Conservation (phyloP, 208 protist species). For the Trypanosoma boissoni region DNA sequence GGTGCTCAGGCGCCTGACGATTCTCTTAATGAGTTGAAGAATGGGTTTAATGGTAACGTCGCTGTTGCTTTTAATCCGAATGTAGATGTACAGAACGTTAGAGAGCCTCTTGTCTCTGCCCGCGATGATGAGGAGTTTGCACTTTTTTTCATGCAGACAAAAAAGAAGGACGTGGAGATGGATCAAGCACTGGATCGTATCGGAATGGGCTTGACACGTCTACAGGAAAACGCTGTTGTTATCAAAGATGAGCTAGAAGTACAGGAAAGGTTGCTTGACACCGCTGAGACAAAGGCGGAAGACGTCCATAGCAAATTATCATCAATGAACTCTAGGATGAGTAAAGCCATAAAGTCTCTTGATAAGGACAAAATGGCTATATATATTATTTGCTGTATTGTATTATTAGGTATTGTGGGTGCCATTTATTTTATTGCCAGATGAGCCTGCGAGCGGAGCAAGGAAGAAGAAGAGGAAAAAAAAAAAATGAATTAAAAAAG, state of each 20-base stretch:
- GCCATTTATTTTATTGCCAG: slow-evolving; percentile 25
- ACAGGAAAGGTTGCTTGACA: slow-evolving; percentile 42
- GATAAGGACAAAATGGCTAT: slow-evolving; percentile 35
- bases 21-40: neutral
- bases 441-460: neutral
- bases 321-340: slow-evolving; percentile 55
- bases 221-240: slow-evolving; percentile 65
- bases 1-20: slow-evolving; percentile 3
- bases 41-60: neutral
- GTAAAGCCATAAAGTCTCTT: slow-evolving; percentile 45
- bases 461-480: neutral
- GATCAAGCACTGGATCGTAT: slow-evolving; percentile 71
- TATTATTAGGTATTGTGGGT: slow-evolving; percentile 30
- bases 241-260: slow-evolving; percentile 54
- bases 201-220: slow-evolving; percentile 36
- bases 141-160: slow-evolving; percentile 57
- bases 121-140: slow-evolving; percentile 49
- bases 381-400: slow-evolving; percentile 37
- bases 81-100: slow-evolving; percentile 3
- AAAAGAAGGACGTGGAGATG: slow-evolving; percentile 45
- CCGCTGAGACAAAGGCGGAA: slow-evolving; percentile 43
- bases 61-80: neutral
- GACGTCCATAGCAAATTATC: slow-evolving; percentile 35
- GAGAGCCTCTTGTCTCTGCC: slow-evolving; percentile 13
- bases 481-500: neutral